Evolutionary conservation across 345 rosid species (phyloP).

Genomic region (Citrus hindsii): DNA sequence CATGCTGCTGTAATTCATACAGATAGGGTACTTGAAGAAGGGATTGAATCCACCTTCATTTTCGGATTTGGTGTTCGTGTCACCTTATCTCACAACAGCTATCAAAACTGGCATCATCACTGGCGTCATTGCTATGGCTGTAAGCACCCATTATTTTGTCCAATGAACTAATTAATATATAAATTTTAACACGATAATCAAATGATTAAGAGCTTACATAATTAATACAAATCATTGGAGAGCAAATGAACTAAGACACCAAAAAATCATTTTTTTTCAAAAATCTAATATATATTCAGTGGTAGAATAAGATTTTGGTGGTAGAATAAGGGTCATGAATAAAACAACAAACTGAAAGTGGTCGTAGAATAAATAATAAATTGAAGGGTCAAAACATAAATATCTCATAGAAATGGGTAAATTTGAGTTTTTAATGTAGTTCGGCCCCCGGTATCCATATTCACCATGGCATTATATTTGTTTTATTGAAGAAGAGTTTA

Average conservation of each 20-base stretch:
- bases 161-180: neutral
- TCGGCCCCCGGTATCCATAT: no score
- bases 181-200: neutral
- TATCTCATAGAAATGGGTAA: no score
- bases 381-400: no score
- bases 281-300: no score
- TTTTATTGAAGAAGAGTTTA: neutral
- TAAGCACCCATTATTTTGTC: slow-evolving; percentile 20
- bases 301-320: no score
- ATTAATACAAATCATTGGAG: neutral
- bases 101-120: slow-evolving; percentile 75
- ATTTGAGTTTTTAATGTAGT: no score
- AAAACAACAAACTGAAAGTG: no score
- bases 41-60: slow-evolving; percentile 81
- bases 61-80: slow-evolving; percentile 49
- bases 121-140: slow-evolving; percentile 83
- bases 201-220: neutral
- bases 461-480: no score
- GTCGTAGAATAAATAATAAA: no score
- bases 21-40: slow-evolving; percentile 81
- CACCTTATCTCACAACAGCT: slow-evolving; percentile 50
- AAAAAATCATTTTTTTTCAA: no score
- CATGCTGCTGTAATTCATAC: slow-evolving; percentile 2
- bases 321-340: no score
- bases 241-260: no score